Evolutionary conservation across 2,329 filamentous ascomycete species (phyloP), one percentile per base, ranked within the genome.

Genomic region (Nigrospora osmanthi): DNA sequence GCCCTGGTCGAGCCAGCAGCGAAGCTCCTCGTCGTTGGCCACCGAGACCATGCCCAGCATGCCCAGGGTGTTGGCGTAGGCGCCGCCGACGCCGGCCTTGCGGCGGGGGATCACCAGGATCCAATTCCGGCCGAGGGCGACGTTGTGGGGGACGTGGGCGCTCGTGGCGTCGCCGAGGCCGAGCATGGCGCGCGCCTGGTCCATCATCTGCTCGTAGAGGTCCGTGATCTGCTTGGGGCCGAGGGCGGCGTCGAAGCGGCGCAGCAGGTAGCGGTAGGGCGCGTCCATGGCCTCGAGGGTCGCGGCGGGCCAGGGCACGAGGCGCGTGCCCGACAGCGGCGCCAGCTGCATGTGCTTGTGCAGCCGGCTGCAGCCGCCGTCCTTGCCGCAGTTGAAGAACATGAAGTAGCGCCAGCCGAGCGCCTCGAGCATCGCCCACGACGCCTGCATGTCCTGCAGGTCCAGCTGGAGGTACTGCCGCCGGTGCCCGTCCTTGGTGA

Each of bases 321-420:
- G 60, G 11, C 51, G 30, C 4, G 60, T 46, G 41, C 57, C 54
- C 2, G 56, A 55, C 41, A 52, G 56, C 0, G 67, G 67, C 7
- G 72, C 53, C 1, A 67, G 50, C 49, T 76, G 72, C 47, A 75
- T 47, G 56, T 75, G 72, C 54, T 76, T 76, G 49, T 76, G 73
- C 40, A 67, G 52, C 11, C 72, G 53, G 43, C 69, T 73, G 43
- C 69, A 71, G 30, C 72, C 71, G 7, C 65, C 67, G 4, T 58
- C 58, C 35, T 62, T 59, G 1, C 65, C 64, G 53, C 72, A 71
- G 50, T 76, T 76, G 57, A 66, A 76, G 15, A 75, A 66, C 13
- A 63, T 54, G 45, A 69, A 62, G 47, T 68, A 60, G 6, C 62
- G 54, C 9, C 49, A 55, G 4, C 49, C 45, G 13, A 66, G 48